Evolutionary conservation across 2,329 filamentous ascomycete genomes (phyloP).

Genomic region (Pseudogymnoascus sp.): DNA sequence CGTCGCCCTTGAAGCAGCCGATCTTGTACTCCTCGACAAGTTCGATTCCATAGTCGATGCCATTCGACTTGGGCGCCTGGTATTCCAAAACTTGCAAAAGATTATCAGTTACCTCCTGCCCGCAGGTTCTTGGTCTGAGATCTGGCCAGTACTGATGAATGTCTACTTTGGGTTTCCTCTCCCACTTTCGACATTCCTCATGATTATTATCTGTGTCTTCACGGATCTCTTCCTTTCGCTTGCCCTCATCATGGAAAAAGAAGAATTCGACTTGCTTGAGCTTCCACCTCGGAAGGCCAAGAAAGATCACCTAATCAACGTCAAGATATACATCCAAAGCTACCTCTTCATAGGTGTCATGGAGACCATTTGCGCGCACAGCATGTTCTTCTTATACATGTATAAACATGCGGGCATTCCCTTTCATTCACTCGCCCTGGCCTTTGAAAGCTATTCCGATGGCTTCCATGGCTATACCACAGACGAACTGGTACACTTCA

Average conservation of each 20-base stretch:
- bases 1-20: slow-evolving; percentile 55
- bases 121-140: slow-evolving; percentile 49
- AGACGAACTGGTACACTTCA: slow-evolving; percentile 42
- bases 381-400: slow-evolving; percentile 51
- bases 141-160: slow-evolving; percentile 51
- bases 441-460: slow-evolving; percentile 41
- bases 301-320: slow-evolving; percentile 45
- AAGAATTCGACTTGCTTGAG: slow-evolving; percentile 47
- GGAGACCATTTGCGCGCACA: slow-evolving; percentile 43
- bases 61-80: slow-evolving; percentile 64
- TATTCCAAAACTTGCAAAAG: slow-evolving; percentile 78
- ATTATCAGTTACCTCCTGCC: slow-evolving; percentile 49
- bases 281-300: slow-evolving; percentile 43
- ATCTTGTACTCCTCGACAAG: slow-evolving; percentile 59
- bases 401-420: slow-evolving; percentile 43
- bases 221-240: slow-evolving; percentile 47
- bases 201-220: slow-evolving; percentile 54
- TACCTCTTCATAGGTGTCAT: slow-evolving; percentile 48
- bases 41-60: slow-evolving; percentile 68
- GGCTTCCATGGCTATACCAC: slow-evolving; percentile 44
- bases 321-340: slow-evolving; percentile 44
- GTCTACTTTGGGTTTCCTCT: slow-evolving; percentile 50
- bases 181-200: slow-evolving; percentile 46
- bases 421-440: slow-evolving; percentile 41
- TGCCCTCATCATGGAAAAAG: slow-evolving; percentile 47